These are phyloP conservation scores for Arachis monticola DNA, from an alignment of 331 rosid species.

Conservation along the genomic window DNA sequence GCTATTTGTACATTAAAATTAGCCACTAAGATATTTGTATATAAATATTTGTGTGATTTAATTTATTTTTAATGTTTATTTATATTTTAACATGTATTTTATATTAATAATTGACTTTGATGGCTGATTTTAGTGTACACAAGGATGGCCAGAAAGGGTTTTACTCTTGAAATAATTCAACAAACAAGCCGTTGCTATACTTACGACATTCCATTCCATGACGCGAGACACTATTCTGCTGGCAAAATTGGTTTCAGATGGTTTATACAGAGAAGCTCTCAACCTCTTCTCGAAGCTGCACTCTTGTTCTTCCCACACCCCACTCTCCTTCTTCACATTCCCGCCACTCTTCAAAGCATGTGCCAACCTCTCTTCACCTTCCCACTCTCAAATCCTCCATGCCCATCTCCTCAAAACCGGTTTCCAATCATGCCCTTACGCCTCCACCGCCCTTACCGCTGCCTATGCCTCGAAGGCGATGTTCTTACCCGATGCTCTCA, in stretches of 20 bases:
- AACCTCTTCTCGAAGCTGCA: constrained; percentile 44
- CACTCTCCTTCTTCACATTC: constrained; percentile 60
- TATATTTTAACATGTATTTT: too few relatives aligned
- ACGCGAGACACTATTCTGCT: constrained; percentile 40
- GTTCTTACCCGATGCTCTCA: constrained; percentile 47
- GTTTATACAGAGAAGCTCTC: constrained; percentile 66
- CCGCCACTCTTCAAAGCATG: constrained; percentile 82
- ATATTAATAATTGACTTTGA: too few relatives aligned
- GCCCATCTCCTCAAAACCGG: constrained; percentile 68
- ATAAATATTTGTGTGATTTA: too few relatives aligned
- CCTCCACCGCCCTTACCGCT: constrained; percentile 60
- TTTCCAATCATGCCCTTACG: constrained; percentile 50
- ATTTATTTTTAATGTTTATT: too few relatives aligned
- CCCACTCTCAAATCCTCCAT: constrained; percentile 54
- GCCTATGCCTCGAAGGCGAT: constrained; percentile 40
- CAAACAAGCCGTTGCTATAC: too few relatives aligned
- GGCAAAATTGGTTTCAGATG: constrained; percentile 53
- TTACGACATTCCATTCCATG: constrained; percentile 37
- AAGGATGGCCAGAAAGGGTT: too few relatives aligned
- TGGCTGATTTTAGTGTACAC: too few relatives aligned
- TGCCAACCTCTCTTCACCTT: constrained; percentile 47
- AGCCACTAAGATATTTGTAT: too few relatives aligned
- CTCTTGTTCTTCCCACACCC: constrained; percentile 38
- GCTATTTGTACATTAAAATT: too few relatives aligned
- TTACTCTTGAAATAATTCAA: too few relatives aligned